Base-by-base conservation (phyloP, 2,329 filamentous ascomycete genomes). In the Penicillium palitans region DNA sequence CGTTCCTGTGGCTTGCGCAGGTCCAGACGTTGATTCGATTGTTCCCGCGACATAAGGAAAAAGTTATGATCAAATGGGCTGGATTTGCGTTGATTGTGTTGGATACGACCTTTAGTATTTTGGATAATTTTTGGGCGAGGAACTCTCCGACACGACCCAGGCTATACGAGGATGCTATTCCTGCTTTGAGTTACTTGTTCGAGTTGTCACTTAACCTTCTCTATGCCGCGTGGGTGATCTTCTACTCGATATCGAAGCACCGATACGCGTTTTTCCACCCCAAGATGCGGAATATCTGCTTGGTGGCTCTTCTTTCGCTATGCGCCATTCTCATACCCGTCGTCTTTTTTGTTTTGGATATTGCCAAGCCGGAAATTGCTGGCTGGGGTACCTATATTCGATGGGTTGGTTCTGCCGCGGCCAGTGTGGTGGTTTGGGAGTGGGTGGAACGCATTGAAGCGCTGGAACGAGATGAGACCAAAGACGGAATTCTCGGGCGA, bases 1-100 rank as follows among this genome's bases (percentile, higher is more conserved):
- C 95, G 1, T 98, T 98, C 74, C 82, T 99, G 31, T 98, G 95
- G 93, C 86, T 99, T 40, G 95, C 95, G 1, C 95, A 99, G 76
- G 93, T 96, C 1, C 95, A 99, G 78, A 99, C 95, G 0, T 78
- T 99, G 58, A 98, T 98, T 67, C 89, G 95, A 53, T 82, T 99
- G 1, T 99, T 99, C 67, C 95, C 95, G 8, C 90, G 95, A 35
- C 93, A 98, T 71, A 90, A 96, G 70, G 95, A 99, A 77, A 98
- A 98, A 78, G 88, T 98, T 52, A 90, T 98, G 65, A 99, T 99
- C 78, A 98, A 98, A 78, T 99, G 93, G 93, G 91, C 93, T 17
- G 95, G 93, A 1, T 97, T 98, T 72, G 92, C 90, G 3, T 84
- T 99, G 57, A 97, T 99, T 69, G 85, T 91, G 0, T 83, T 97